Evolutionary conservation across 495 filamentous ascomycete species (phyloP).

Genomic region (Paragyromitra xinjiangensis): DNA sequence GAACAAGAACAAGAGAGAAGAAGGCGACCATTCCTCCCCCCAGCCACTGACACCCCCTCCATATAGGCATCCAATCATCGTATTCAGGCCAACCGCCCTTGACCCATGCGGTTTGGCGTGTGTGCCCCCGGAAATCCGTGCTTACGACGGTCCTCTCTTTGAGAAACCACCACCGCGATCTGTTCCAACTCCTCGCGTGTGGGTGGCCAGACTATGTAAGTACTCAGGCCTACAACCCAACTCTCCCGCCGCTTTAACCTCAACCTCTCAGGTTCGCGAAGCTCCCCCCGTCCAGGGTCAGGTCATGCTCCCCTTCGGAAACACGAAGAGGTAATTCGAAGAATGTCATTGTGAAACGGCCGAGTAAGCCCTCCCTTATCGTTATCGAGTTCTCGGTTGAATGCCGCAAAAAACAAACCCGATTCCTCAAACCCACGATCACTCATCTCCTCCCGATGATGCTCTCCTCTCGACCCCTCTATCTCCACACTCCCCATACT

Average conservation of each 20-base stretch:
- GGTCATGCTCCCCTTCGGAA: conserved; percentile 30
- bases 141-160: conserved; percentile 36
- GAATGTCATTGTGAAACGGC: conserved; percentile 21
- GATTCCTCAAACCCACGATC: conserved; percentile 23
- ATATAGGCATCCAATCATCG: conserved; percentile 5
- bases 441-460: conserved; percentile 35
- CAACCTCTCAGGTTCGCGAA: too few relatives aligned
- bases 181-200: not conserved
- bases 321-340: conserved; percentile 27
- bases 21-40: conserved; percentile 10
- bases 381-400: too few relatives aligned
- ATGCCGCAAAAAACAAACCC: not conserved
- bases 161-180: conserved; percentile 2
- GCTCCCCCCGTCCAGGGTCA: too few relatives aligned
- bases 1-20: not conserved
- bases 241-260: too few relatives aligned
- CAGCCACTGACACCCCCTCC: conserved; percentile 1
- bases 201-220: not conserved
- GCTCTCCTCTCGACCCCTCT: conserved; percentile 22
- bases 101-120: conserved; percentile 26
- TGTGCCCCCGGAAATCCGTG: conserved; percentile 8
- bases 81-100: not conserved
- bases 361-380: not conserved
- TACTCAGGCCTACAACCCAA: not conserved
- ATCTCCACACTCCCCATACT: not conserved